These are phyloP conservation scores for Codiaeum variegatum DNA, from an alignment of 441 rosid genomes.

Conservation along the genomic window DNA sequence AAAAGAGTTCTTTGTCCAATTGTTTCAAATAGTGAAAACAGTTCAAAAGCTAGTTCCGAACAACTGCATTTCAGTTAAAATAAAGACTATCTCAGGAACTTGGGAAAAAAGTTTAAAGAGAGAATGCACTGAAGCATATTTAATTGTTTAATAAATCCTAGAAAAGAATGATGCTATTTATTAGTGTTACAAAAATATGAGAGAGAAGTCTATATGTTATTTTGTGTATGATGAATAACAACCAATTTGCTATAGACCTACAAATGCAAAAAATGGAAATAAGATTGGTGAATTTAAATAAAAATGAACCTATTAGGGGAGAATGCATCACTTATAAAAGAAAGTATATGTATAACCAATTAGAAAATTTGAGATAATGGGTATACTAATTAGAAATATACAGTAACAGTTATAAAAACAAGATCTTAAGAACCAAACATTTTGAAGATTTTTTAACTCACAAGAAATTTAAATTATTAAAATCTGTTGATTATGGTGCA, in stretches of 20 bases:
- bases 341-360: no score
- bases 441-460: not conserved
- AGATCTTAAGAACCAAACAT: not conserved
- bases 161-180: not conserved
- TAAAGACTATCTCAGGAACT: not conserved
- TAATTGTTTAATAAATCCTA: constrained; percentile 2
- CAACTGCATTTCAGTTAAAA: not conserved
- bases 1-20: not conserved
- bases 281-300: no score
- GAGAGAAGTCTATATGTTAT: no score
- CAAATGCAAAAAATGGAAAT: no score
- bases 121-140: not conserved
- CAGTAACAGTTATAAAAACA: no score
- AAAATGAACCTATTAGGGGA: no score
- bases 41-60: not conserved
- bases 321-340: no score
- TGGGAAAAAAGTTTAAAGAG: not conserved
- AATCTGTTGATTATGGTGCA: not conserved
- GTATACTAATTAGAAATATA: no score
- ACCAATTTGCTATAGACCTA: no score
- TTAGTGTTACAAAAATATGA: no score
- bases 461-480: not conserved
- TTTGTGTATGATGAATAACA: no score
- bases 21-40: not conserved
- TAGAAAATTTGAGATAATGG: no score